These are phyloP conservation scores for Agrocybe pediades DNA, from an alignment of 768 basidiomycete genomes.

Conservation along the genomic window DNA sequence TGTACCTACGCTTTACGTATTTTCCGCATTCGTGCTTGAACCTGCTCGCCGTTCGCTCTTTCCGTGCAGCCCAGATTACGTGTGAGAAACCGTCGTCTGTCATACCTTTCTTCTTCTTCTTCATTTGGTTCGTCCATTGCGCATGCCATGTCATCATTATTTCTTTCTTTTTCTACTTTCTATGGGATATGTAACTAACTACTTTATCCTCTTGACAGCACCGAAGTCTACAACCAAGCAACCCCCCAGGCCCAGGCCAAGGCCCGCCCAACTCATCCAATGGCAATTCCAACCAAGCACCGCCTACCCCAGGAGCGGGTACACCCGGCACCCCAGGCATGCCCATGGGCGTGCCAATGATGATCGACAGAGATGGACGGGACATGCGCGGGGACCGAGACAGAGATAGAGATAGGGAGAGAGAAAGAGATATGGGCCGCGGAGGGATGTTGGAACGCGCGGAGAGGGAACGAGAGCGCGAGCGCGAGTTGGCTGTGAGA, in stretches of 20 bases:
- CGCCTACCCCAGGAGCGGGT: not conserved
- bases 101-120: not conserved
- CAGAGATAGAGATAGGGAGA: conserved; percentile 2
- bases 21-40: too few relatives aligned
- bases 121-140: not conserved
- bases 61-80: too few relatives aligned
- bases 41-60: not conserved
- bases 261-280: not conserved
- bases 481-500: conserved; percentile 1
- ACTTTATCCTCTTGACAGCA: conserved; percentile 1
- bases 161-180: not conserved
- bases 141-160: too few relatives aligned
- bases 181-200: not conserved
- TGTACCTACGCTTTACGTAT: not conserved
- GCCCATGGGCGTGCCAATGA: conserved; percentile 9
- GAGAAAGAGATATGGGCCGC: not conserved
- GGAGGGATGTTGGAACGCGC: not conserved
- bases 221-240: conserved; percentile 13
- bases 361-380: not conserved
- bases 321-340: not conserved
- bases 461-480: not conserved
- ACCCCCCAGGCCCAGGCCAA: conserved; percentile 7
- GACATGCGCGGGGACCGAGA: conserved; percentile 4
- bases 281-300: not conserved
- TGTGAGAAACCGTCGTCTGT: too few relatives aligned